Evolutionary conservation across 1,284 basidiomycete species (phyloP), one percentile per base, ranked within the genome.

Genomic region (Peniophora sp.): DNA sequence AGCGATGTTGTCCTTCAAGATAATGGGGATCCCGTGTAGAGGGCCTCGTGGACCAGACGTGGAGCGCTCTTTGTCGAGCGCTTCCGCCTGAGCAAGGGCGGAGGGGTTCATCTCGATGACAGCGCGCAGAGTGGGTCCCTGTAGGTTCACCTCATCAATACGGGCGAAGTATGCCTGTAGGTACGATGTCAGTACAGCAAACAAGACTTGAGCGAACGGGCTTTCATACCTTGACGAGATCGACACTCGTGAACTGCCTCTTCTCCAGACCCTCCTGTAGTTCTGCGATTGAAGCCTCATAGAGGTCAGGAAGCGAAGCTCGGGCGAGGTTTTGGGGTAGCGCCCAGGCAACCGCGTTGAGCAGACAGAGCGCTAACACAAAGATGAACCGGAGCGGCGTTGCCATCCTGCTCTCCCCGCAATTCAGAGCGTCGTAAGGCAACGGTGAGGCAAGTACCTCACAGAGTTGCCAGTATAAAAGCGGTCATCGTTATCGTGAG

Each of bases 61-160:
- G 20, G 65, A 64, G 2, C 84, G 69, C 58, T 86, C 83, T 1
- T 57, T 55, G 53, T 87, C 85, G 8, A 85, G 64, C 3, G 61
- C 65, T 0, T 70, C 72, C 10, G 81, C 81, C 59, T 81, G 69
- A n/a, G 56, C 55, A 10, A 85, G 60, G 2, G 83, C 84, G 14
- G 70, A 74, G 0, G 83, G 82, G 54, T 83, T 86, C 1, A 67
- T 69, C 59, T 86, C 83, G 34, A 87, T 68, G 1, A 88, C 72
- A 0, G 84, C 83, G 3, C 79, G 74, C 18, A 88, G 65, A 2
- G 62, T 62, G 2, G 83, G 76, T 0, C 83, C 83, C 52, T 79
- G 62, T n/a, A 78, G 58, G 58, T 88, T 86, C 41, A 86, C 85
- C 61, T 88, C 83, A 9, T 81, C 76, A 43, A 87, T 85, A 3